These are phyloP conservation scores for Lasiosphaeris hirsuta DNA, from an alignment of 495 filamentous ascomycete genomes.

Conservation along the genomic window DNA sequence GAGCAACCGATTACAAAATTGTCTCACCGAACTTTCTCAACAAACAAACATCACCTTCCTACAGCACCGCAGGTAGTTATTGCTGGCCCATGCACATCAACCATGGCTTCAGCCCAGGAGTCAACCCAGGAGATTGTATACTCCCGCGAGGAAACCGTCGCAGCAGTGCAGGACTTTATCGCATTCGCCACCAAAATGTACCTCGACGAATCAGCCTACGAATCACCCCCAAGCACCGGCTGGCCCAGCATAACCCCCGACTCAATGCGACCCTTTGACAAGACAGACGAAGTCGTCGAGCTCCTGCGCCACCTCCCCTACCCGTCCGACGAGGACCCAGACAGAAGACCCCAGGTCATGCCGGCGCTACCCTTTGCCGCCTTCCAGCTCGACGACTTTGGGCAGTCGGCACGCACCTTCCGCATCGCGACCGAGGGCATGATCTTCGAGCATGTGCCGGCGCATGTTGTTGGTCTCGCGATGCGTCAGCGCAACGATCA, in stretches of 20 bases:
- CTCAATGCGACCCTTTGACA: constrained; percentile 12
- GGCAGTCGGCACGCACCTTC: not conserved
- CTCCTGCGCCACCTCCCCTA: constrained; percentile 27
- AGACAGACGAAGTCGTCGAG: constrained; percentile 22
- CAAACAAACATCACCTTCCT: too few species aligned
- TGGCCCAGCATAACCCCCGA: constrained; percentile 25
- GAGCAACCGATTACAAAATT: too few species aligned
- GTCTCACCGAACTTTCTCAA: too few species aligned
- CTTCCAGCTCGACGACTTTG: constrained; percentile 6
- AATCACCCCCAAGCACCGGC: constrained; percentile 19
- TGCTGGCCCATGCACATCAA: too few species aligned
- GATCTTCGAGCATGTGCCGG: constrained; percentile 8
- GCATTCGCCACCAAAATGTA: constrained; percentile 24
- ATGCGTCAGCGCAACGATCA: constrained; percentile 5
- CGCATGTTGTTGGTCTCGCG: constrained; percentile 20
- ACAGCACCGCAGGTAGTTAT: too few species aligned
- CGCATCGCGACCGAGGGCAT: constrained; percentile 5
- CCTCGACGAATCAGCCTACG: constrained; percentile 13
- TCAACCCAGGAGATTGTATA: constrained; percentile 1
- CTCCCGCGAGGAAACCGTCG: constrained; percentile 21
- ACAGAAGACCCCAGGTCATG: constrained; percentile 1
- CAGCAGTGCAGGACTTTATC: constrained; percentile 22
- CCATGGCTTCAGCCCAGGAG: too few species aligned
- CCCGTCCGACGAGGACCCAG: not conserved
- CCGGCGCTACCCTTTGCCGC: constrained; percentile 11